Conservation (phyloP, 768 basidiomycete genomes). For the Amanita jacksonii region DNA sequence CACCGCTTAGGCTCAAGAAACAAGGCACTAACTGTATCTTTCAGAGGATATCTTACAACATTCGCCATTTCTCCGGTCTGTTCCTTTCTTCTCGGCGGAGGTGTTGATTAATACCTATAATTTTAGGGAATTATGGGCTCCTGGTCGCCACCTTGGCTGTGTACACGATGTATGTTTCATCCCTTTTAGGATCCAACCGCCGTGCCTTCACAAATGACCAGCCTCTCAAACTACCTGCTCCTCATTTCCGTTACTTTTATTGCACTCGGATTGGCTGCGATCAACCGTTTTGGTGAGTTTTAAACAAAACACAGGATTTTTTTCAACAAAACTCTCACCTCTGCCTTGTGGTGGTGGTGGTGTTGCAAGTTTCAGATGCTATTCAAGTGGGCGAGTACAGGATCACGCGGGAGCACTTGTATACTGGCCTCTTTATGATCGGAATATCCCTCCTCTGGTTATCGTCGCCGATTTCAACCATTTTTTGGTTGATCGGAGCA, state of each 20-base stretch:
- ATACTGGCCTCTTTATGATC: conserved; percentile 82
- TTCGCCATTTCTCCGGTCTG: conserved; percentile 75
- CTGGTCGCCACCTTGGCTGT: conserved; percentile 68
- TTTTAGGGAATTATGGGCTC: conserved; percentile 77
- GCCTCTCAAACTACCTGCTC: conserved; percentile 75
- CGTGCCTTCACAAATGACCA: too few relatives aligned
- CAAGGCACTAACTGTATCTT: too few relatives aligned
- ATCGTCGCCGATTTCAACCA: conserved; percentile 64
- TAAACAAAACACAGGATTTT: neutral
- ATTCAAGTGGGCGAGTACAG: conserved; percentile 73
- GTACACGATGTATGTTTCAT: conserved; percentile 61
- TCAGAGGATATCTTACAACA: conserved; percentile 94
- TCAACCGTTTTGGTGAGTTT: conserved; percentile 78
- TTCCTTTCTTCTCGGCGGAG: neutral
- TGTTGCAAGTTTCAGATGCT: too few relatives aligned
- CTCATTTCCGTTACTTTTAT: conserved; percentile 82
- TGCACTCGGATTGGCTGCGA: conserved; percentile 81
- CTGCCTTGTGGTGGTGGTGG: too few relatives aligned
- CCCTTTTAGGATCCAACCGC: too few relatives aligned
- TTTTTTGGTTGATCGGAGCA: conserved; percentile 94
- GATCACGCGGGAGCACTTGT: conserved; percentile 84
- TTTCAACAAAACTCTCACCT: too few relatives aligned
- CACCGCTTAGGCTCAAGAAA: too few relatives aligned
- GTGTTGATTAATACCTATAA: conserved; percentile 1
- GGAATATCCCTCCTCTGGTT: conserved; percentile 83